These are phyloP conservation scores for Daldinia bambusicola DNA, from an alignment of 495 filamentous ascomycete genomes.

Conservation along the genomic window DNA sequence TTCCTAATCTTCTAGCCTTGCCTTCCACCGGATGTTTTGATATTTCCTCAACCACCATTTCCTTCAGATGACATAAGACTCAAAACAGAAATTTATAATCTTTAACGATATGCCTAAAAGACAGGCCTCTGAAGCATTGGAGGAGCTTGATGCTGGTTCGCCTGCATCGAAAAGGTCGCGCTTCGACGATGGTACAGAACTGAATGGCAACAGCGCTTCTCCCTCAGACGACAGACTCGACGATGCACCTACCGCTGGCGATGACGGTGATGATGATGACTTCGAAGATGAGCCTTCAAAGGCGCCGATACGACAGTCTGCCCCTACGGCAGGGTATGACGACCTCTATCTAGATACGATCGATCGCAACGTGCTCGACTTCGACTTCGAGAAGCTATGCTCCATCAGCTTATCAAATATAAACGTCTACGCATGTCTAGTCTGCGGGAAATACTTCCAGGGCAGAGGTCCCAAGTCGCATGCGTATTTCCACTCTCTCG, in stretches of 20 bases:
- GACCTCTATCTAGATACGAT: conserved; percentile 99
- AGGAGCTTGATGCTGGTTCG: conserved; percentile 69
- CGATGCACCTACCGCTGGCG: conserved; percentile 48
- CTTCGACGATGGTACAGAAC: conserved; percentile 64
- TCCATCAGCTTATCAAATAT: conserved; percentile 96
- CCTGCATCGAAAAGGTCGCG: conserved; percentile 82
- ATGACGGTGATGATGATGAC: conserved; percentile 57
- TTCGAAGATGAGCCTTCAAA: conserved; percentile 59
- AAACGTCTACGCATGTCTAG: conserved; percentile 97
- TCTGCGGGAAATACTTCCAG: conserved; percentile 98
- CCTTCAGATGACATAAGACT: background rate
- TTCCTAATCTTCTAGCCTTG: conserved; percentile 14
- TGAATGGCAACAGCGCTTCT: conserved; percentile 47
- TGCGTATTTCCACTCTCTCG: conserved; percentile 97
- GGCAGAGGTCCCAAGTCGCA: conserved; percentile 92
- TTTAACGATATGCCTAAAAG: conserved; percentile 73
- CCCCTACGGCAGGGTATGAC: conserved; percentile 86
- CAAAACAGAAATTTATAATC: background rate
- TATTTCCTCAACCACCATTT: background rate
- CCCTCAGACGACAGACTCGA: conserved; percentile 52
- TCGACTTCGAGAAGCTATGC: conserved; percentile 98
- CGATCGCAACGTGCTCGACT: conserved; percentile 86
- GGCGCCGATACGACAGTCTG: conserved; percentile 69
- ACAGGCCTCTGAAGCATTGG: conserved; percentile 79
- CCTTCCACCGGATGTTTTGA: background rate